A percentile compares a stretch with the other conserved stretches of the same genome.
phyloP scores from a whole-genome alignment of 2,329 filamentous ascomycete genomes.

The Exophiala sp. region DNA sequence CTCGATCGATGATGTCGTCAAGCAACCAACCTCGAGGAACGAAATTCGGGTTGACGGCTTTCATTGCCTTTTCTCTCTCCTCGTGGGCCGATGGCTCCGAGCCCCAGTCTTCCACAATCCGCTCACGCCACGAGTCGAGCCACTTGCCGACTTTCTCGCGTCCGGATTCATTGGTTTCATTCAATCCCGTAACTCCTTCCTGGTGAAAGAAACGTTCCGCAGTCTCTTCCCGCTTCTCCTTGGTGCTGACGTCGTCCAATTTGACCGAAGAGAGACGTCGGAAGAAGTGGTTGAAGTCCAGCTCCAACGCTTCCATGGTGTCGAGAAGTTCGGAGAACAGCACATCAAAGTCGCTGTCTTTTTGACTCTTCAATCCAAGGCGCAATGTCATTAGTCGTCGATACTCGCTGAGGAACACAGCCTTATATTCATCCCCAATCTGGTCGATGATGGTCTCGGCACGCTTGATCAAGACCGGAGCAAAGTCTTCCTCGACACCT shows the following conservation, averaged over 20 bases:
- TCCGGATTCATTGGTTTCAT: conserved; percentile 57
- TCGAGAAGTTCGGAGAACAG: conserved; percentile 80
- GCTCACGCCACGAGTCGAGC: conserved; percentile 70
- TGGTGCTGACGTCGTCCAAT: conserved; percentile 57
- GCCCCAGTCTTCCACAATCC: conserved; percentile 72
- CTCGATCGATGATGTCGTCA: conserved; percentile 83
- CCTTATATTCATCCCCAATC: conserved; percentile 79
- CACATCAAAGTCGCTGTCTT: conserved; percentile 68
- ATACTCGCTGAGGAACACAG: conserved; percentile 83
- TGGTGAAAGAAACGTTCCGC: conserved; percentile 74
- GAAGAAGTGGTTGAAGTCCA: conserved; percentile 96
- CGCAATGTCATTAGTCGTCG: conserved; percentile 74
- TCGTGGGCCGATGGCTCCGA: conserved; percentile 47
- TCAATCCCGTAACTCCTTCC: conserved; percentile 58
- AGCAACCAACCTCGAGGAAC: conserved; percentile 85
- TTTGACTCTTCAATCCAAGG: conserved; percentile 65
- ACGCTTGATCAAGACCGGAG: conserved; percentile 64
- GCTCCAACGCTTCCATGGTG: conserved; percentile 68
- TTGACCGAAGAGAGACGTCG: conserved; percentile 64
- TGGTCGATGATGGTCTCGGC: conserved; percentile 79
- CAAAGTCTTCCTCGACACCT: conserved; percentile 65
- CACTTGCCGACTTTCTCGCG: conserved; percentile 65
- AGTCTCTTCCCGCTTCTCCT: conserved; percentile 56
- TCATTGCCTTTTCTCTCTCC: conserved; percentile 68
- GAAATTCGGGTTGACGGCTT: conserved; percentile 85